phyloP scores from a whole-genome alignment of 2,329 filamentous ascomycete species.

The Curvularia sp. region DNA sequence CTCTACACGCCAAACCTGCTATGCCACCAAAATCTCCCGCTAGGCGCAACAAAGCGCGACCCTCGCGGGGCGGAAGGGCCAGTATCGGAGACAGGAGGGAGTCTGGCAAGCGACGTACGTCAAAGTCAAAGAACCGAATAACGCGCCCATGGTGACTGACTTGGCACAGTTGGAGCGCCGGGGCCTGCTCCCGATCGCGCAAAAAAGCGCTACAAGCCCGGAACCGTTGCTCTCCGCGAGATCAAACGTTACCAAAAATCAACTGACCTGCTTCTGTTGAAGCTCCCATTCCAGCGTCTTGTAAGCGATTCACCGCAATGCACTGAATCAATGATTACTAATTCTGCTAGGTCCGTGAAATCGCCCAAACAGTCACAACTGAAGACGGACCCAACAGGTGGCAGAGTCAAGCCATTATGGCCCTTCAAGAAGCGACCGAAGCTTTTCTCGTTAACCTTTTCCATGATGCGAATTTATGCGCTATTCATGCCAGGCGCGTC shows the following conservation, averaged over 20 bases:
- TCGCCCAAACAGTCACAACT: constrained; percentile 73
- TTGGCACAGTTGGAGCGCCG: constrained; percentile 37
- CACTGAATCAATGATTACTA: constrained; percentile 39
- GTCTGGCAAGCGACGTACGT: constrained; percentile 32
- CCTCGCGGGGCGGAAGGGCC: constrained; percentile 41
- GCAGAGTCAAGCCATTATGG: constrained; percentile 97
- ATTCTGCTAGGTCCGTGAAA: constrained; percentile 74
- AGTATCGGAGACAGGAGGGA: constrained; percentile 30
- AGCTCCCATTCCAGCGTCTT: constrained; percentile 96
- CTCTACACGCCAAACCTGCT: background rate
- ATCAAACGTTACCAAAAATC: constrained; percentile 98
- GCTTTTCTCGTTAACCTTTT: constrained; percentile 98
- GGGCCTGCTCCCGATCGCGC: constrained; percentile 45
- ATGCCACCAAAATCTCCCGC: constrained; percentile 36
- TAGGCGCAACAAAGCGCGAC: constrained; percentile 43
- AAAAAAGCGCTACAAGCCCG: constrained; percentile 58
- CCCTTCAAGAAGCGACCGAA: constrained; percentile 97
- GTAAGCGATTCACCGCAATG: constrained; percentile 51
- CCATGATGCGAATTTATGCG: constrained; percentile 97
- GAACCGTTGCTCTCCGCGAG: constrained; percentile 96
- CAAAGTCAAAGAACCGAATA: background rate
- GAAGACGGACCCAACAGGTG: constrained; percentile 70
- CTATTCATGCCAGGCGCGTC: constrained; percentile 99
- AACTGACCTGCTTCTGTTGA: constrained; percentile 94
- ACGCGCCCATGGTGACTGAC: constrained; percentile 13